Conservation (phyloP, 2,329 filamentous ascomycete species). For the Penicillium sp. region DNA sequence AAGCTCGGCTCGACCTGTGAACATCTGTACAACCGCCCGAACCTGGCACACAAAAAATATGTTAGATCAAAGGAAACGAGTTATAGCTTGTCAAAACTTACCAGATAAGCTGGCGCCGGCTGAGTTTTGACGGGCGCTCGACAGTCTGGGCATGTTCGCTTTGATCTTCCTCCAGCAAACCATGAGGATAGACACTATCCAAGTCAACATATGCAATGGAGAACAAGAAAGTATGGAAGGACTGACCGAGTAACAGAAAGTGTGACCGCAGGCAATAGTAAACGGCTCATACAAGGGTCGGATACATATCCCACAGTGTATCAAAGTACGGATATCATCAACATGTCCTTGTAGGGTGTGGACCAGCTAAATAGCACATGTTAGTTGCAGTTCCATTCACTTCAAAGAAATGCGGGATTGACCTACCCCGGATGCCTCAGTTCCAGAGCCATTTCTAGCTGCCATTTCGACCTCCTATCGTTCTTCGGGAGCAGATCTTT, state of each 20-base stretch:
- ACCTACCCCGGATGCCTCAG: conserved; percentile 35
- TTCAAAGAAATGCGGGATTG: background rate
- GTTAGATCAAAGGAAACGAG: background rate
- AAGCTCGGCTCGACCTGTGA: conserved; percentile 59
- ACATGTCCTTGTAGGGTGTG: conserved; percentile 55
- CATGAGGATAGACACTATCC: conserved; percentile 56
- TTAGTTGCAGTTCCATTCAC: conserved; percentile 12
- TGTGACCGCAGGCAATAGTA: conserved; percentile 67
- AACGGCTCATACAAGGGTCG: conserved; percentile 68
- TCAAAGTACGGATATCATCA: conserved; percentile 58
- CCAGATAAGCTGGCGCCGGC: conserved; percentile 65
- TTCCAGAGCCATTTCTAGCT: conserved; percentile 10
- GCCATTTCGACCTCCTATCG: conserved; percentile 11
- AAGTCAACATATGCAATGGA: conserved; percentile 19
- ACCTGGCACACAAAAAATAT: conserved; percentile 45
- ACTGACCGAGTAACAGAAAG: conserved; percentile 67
- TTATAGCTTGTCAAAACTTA: conserved; percentile 35
- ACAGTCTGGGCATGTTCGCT: conserved; percentile 69
- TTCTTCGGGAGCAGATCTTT: conserved; percentile 2
- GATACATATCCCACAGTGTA: conserved; percentile 69
- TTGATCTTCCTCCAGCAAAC: conserved; percentile 54
- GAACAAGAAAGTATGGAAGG: background rate
- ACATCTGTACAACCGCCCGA: conserved; percentile 63
- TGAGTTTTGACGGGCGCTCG: conserved; percentile 57
- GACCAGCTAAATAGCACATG: conserved; percentile 33